Evolutionary conservation across 768 basidiomycete genomes (phyloP).

Genomic region (Cystofilobasidium capitatum): DNA sequence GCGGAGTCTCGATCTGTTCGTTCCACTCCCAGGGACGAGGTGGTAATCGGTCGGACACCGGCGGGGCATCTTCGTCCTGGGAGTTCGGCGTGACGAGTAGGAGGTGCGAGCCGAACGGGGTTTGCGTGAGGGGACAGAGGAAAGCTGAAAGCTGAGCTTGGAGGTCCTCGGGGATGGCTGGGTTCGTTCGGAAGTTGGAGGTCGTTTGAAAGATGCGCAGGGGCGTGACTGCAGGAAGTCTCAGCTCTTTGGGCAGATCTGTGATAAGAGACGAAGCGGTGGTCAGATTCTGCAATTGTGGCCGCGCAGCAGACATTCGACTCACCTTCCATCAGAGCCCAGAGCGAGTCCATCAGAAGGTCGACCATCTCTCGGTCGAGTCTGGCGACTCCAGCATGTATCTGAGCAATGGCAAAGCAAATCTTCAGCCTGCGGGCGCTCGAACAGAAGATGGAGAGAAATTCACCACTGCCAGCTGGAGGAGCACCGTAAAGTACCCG

Average conservation of each 20-base stretch:
- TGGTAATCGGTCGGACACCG: background rate
- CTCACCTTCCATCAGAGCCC: constrained; percentile 24
- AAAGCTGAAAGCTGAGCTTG: constrained; percentile 5
- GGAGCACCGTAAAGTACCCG: background rate
- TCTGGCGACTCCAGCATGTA: constrained; percentile 13
- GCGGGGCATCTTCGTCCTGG: background rate
- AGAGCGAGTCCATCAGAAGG: constrained; percentile 21
- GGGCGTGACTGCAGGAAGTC: background rate
- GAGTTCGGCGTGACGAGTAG: background rate
- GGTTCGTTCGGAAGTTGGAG: background rate
- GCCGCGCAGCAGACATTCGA: background rate
- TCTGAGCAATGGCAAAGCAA: background rate
- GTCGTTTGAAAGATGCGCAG: constrained; percentile 18
- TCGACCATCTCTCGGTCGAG: constrained; percentile 13
- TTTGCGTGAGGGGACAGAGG: background rate
- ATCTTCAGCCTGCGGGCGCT: background rate
- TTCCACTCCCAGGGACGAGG: constrained; percentile 23
- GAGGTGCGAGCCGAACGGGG: constrained; percentile 1
- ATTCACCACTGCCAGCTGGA: constrained; percentile 12
- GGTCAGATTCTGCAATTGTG: too few relatives aligned
- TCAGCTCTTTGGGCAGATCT: constrained; percentile 23
- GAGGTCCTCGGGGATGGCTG: constrained; percentile 12
- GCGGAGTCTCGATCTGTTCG: constrained; percentile 15
- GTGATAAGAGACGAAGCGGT: too few relatives aligned
- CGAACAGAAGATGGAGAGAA: background rate